Base-by-base conservation (phyloP, 23 red algal genomes). In the Gracilaria vermiculophylla region DNA sequence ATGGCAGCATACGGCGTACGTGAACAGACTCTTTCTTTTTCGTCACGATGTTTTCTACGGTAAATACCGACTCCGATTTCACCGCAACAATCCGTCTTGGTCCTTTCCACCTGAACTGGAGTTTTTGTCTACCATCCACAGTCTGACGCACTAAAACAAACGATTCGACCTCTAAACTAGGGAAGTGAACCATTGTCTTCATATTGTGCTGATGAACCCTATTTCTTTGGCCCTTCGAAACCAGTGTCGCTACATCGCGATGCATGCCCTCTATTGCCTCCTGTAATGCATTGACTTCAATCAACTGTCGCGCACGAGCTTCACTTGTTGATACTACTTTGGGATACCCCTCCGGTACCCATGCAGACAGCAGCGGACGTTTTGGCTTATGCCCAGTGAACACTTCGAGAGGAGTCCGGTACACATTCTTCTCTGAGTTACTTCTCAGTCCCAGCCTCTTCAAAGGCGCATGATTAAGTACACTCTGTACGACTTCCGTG, bases 401-500 rank as follows among this genome's bases (percentile, higher is more conserved):
- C 31, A 87, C 66, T 39, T 87, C 65, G 5, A 87, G 21, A 14
- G 82, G 66, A 31, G 65, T 51, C 2, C 82, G 82, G 23, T 27
- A 75, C 12, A 76, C 64, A 3, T 43, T 34, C 8, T 36, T 60
- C 23, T 69, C 37, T 16, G 15, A 44, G 7, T 58, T 56, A 32
- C 17, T 34, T 37, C 82, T 66, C 6, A 87, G 66, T 20, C 69
- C 65, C 16, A n/a, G n/a, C n/a, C n/a, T n/a, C n/a, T 54, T 44
- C 50, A 75, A n/a, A 9, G 82, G 82, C 19, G 82, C 82, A 53
- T 75, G 31, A 32, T 87, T 87, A 24, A 87, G 15, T 48, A 76
- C 40, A 23, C 37, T 56, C 24, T 54, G 69, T 17, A 75, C 37
- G 39, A 28, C 41, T 35, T 58, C 45, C 19, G 29, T 36, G 10